Evolutionary conservation across 495 filamentous ascomycete species (phyloP), one percentile per base, ranked within the genome.

Genomic region (Chaetomium fimeti): DNA sequence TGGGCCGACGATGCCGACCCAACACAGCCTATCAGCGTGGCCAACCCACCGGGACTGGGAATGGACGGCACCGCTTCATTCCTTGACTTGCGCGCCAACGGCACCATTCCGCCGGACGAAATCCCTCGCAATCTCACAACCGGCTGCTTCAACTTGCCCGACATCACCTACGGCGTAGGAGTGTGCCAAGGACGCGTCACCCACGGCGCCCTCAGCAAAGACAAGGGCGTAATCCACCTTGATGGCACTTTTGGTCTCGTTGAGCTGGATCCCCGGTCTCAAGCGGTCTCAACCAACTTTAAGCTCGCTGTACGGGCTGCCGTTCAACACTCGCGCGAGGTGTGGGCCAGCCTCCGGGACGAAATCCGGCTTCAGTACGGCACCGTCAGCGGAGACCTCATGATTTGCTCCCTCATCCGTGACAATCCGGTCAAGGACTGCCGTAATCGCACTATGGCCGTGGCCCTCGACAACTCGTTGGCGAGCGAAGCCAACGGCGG

Each of bases 401-500:
- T 73, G 64, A 69, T 71, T 20, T 73, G 71, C 47, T 62, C 69
- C 5, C 42, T 73, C 18, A 57, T 73, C 18, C 62, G 69, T n/a
- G 71, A 73, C 27, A 58, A 71, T 53, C 71, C 71, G 7, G 58
- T 69, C 38, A 67, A 57, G 18, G 63, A 66, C 36, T 73, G 71
- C 57, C 83, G 62, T 20, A 67, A 54, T 42, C 66, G 66, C 16
- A 67, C 60, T 3, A 15, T 56, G 22, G 61, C 42, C 0, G 25
- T 67, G 18, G 61, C 52, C 0, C 16, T 61, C 32, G 66, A 67
- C 57, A 64, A 29, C 8, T 67, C 66, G 13, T 22, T n/a, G 15
- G 29, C n/a, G 15, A 67, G 66, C 20, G 40, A 38, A 8, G 5
- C 42, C 20, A 20, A n/a, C 18, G 60, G 32, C 16, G 55, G 53